Evolutionary conservation across 163 green algal genomes (phyloP).

Genomic region (Chlorella variabilis): DNA sequence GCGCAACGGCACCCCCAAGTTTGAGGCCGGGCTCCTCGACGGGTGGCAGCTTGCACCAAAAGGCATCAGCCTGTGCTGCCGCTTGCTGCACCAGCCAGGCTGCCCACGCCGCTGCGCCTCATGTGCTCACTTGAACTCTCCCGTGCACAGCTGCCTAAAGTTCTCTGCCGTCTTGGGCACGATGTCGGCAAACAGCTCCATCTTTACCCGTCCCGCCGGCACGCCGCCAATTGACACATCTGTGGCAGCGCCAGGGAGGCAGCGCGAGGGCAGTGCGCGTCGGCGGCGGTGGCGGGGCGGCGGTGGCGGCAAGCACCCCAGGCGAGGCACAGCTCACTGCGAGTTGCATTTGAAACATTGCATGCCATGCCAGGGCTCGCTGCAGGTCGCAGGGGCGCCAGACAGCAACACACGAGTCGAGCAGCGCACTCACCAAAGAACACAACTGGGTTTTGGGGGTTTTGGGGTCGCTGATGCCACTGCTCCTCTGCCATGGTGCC

Average conservation of each 20-base stretch:
- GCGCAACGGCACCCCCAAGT: too few relatives aligned
- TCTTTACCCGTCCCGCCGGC: constrained; percentile 83
- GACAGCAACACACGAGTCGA: too few relatives aligned
- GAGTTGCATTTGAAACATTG: neutral
- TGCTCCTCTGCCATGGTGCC: constrained; percentile 47
- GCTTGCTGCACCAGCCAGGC: neutral
- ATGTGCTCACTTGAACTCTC: constrained; percentile 78
- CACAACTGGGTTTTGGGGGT: constrained; percentile 84
- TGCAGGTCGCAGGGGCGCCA: neutral
- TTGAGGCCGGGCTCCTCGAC: too few relatives aligned
- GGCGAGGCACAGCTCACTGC: too few relatives aligned
- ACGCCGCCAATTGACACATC: constrained; percentile 87
- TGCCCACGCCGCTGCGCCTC: neutral
- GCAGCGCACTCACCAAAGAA: constrained; percentile 82
- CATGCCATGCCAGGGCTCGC: neutral
- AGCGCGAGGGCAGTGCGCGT: neutral
- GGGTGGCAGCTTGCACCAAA: too few relatives aligned
- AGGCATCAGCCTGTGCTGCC: too few relatives aligned
- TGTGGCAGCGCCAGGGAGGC: constrained; percentile 52
- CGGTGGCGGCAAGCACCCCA: too few relatives aligned
- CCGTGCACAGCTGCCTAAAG: constrained; percentile 95
- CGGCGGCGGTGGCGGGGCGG: too few relatives aligned
- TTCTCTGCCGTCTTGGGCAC: constrained; percentile 93
- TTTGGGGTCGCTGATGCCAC: constrained; percentile 76
- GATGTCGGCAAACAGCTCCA: constrained; percentile 96